Conservation (phyloP, 2,329 filamentous ascomycete genomes). For the Hypocreales sp. region DNA sequence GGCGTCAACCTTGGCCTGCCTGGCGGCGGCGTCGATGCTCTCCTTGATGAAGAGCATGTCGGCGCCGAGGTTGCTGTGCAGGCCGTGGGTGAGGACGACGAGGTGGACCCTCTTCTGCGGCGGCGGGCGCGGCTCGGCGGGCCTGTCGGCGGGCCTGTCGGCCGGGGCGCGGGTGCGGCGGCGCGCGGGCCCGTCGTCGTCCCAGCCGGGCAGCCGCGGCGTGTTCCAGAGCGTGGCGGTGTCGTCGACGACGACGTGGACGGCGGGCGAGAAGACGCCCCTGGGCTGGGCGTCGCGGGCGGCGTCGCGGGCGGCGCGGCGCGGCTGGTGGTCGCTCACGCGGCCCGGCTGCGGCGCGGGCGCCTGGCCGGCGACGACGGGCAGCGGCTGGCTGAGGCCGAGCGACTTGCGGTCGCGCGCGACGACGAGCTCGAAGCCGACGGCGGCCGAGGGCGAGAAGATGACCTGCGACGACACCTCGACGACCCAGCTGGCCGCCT, state of each 20-base stretch:
- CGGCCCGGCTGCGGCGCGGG: constrained; percentile 50
- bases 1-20: constrained; percentile 55
- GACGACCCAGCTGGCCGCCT: constrained; percentile 69
- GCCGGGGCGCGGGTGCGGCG: constrained; percentile 8
- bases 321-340: constrained; percentile 61
- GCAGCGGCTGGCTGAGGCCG: constrained; percentile 38
- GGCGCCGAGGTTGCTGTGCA: constrained; percentile 89
- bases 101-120: constrained; percentile 66
- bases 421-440: constrained; percentile 76
- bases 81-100: constrained; percentile 81
- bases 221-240: constrained; percentile 85
- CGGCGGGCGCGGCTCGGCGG: neutral
- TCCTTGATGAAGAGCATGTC: constrained; percentile 98
- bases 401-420: constrained; percentile 76
- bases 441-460: constrained; percentile 77
- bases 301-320: constrained; percentile 37
- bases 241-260: constrained; percentile 70
- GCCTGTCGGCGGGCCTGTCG: constrained; percentile 17
- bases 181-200: constrained; percentile 22
- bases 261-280: constrained; percentile 72
- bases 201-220: constrained; percentile 60
- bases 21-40: constrained; percentile 76
- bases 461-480: constrained; percentile 88
- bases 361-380: constrained; percentile 27
- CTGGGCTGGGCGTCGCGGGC: constrained; percentile 48